Evolutionary conservation across 306 rosid species (phyloP).

Genomic region (Trichosanthes cucumerina): DNA sequence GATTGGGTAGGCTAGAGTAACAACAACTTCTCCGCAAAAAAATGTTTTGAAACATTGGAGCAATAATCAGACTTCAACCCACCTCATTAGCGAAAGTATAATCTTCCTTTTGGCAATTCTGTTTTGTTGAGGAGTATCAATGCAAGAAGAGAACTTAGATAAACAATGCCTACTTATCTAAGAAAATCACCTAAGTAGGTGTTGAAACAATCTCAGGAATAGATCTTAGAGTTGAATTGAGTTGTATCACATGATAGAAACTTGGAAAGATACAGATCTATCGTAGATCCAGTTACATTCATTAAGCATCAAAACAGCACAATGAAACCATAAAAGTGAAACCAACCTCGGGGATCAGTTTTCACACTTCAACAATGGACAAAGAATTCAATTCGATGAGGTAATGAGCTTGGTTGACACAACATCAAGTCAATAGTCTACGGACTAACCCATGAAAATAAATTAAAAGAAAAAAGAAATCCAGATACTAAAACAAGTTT

Average conservation of each 20-base stretch:
- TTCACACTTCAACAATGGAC: background rate
- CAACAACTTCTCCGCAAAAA: background rate
- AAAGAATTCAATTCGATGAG: background rate
- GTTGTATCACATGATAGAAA: background rate
- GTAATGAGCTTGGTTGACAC: background rate
- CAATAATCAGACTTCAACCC: background rate
- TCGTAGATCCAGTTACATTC: background rate
- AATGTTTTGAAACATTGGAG: background rate
- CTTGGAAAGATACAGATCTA: background rate
- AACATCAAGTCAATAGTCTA: background rate
- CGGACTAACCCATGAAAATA: background rate
- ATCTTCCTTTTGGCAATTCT: background rate
- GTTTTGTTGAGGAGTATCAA: background rate
- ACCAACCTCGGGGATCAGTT: background rate
- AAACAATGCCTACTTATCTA: background rate
- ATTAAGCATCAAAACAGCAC: background rate
- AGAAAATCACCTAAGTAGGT: background rate
- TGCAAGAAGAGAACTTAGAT: background rate
- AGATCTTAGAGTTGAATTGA: background rate
- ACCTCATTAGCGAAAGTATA: background rate
- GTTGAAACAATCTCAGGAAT: background rate
- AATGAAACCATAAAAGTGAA: background rate
- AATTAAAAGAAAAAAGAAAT: background rate
- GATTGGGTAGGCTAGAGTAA: background rate
- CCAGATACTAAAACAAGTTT: background rate